Conservation (phyloP, 208 protist genomes). For the Trypanosoma theileri region DNA sequence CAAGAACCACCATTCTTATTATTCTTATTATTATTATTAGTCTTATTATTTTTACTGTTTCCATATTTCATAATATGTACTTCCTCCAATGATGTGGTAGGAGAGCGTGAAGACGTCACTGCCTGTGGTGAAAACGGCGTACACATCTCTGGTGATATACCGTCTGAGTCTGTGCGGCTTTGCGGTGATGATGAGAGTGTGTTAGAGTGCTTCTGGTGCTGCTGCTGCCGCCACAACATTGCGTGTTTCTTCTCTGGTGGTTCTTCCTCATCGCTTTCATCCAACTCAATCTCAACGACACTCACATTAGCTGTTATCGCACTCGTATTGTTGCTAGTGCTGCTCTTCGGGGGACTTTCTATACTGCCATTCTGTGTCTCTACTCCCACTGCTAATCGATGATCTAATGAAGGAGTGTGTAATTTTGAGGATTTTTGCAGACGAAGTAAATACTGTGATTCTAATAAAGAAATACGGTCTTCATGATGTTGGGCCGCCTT, state of each 20-base stretch:
- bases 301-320: neutral
- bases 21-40: too few relatives aligned
- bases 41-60: neutral
- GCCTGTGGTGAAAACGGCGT: constrained; percentile 8
- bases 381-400: too few relatives aligned
- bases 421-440: neutral
- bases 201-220: too few relatives aligned
- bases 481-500: constrained; percentile 8
- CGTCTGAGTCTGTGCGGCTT: constrained; percentile 5
- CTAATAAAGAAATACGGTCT: constrained; percentile 8
- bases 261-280: constrained; percentile 17
- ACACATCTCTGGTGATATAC: constrained; percentile 17
- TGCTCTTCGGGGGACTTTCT: too few relatives aligned
- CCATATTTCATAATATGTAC: neutral
- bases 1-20: too few relatives aligned
- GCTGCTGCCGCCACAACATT: neutral
- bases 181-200: constrained; percentile 11
- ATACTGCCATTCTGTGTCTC: too few relatives aligned
- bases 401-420: neutral
- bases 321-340: neutral
- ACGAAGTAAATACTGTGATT: constrained; percentile 12
- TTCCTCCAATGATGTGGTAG: neutral
- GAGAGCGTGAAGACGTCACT: neutral
- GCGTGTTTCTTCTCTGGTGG: neutral
- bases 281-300: constrained; percentile 25